phyloP scores from a whole-genome alignment of 2,329 filamentous ascomycete genomes.

The Monosporascus sp. region DNA sequence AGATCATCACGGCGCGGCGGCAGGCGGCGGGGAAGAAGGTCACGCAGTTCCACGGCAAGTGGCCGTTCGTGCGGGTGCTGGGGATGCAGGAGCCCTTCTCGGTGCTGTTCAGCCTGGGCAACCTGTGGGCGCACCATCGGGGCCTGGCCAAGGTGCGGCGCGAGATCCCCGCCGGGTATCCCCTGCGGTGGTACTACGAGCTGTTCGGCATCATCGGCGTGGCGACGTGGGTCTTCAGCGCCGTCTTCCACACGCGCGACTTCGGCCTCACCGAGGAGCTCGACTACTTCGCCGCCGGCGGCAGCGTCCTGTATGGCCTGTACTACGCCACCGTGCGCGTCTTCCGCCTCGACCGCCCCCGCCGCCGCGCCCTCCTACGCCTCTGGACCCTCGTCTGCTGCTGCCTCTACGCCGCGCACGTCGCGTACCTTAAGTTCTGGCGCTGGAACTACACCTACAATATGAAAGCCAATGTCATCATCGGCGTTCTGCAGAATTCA shows the following conservation, averaged over 20 bases:
- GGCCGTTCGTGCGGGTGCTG: constrained; percentile 87
- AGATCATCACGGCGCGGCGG: constrained; percentile 75
- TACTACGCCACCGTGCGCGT: constrained; percentile 81
- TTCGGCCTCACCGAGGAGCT: constrained; percentile 82
- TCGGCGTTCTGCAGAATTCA: constrained; percentile 73
- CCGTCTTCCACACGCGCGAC: constrained; percentile 89
- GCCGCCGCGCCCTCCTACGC: constrained; percentile 50
- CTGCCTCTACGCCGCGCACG: constrained; percentile 66
- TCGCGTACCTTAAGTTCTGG: constrained; percentile 79
- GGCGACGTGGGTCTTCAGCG: constrained; percentile 79
- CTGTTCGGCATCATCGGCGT: constrained; percentile 76
- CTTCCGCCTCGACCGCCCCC: constrained; percentile 67
- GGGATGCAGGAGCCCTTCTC: constrained; percentile 94
- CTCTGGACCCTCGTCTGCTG: constrained; percentile 73
- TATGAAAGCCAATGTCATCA: constrained; percentile 87
- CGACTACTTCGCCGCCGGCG: constrained; percentile 93
- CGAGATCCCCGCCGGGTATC: constrained; percentile 66
- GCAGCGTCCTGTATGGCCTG: constrained; percentile 82
- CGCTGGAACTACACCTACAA: constrained; percentile 97
- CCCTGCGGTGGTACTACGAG: constrained; percentile 75
- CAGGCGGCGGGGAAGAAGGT: constrained; percentile 61
- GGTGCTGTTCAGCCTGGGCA: constrained; percentile 88
- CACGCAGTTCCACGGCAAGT: constrained; percentile 97
- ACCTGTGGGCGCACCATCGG: constrained; percentile 77
- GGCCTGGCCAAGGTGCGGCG: constrained; percentile 69